Conservation (phyloP, 441 rosid species). For the Macaranga tanarius region DNA sequence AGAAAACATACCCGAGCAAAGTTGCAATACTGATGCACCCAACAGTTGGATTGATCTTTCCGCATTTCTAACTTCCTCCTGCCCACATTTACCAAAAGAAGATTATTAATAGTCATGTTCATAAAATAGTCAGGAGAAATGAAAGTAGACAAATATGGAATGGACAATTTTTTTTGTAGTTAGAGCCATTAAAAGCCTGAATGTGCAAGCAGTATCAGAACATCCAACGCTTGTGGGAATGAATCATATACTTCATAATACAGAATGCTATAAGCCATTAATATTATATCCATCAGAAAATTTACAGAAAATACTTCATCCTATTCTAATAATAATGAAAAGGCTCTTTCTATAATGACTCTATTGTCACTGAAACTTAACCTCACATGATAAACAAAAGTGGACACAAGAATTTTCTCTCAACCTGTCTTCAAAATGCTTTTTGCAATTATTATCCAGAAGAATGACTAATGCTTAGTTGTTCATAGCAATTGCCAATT, state of each 20-base stretch:
- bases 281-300: neutral
- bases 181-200: conserved; percentile 1
- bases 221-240: neutral
- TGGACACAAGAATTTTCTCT: neutral
- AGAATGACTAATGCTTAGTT: neutral
- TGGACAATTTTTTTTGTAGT: neutral
- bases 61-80: conserved; percentile 81
- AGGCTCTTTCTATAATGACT: neutral
- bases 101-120: conserved; percentile 7
- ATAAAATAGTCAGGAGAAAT: neutral
- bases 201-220: neutral
- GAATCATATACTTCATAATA: neutral
- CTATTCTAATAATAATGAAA: neutral
- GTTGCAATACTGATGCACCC: conserved; percentile 78
- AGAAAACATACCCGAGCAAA: conserved; percentile 49
- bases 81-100: conserved; percentile 23
- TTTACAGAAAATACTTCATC: neutral
- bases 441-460: neutral
- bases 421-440: neutral
- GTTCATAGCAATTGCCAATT: neutral
- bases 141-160: conserved; percentile 1
- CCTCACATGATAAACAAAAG: neutral
- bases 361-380: neutral
- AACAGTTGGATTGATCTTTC: conserved; percentile 69
- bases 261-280: neutral